Percentiles rank a stretch among this genome's conserved stretches.
phyloP scores from a whole-genome alignment of 108 stramenopile species.

The Skeletonema potamos region DNA sequence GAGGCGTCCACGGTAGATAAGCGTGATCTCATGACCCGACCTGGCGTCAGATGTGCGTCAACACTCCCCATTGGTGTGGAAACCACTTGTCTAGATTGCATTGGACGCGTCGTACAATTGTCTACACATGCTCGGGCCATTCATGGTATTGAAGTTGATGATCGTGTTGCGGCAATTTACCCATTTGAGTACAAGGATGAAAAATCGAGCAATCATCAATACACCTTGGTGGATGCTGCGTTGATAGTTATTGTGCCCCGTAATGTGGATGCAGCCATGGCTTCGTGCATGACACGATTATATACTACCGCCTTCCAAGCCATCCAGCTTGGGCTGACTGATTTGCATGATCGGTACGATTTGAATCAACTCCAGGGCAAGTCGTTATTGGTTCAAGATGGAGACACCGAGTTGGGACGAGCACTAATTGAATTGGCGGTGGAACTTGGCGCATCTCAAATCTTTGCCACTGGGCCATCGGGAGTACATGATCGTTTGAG shows the following conservation, averaged over 20 bases:
- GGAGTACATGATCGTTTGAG: slow-evolving; percentile 24
- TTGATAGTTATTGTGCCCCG: slow-evolving; percentile 36
- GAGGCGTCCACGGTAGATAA: slow-evolving; percentile 43
- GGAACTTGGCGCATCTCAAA: slow-evolving; percentile 23
- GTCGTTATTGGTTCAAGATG: slow-evolving; percentile 41
- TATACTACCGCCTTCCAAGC: slow-evolving; percentile 45
- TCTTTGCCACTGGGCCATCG: slow-evolving; percentile 39
- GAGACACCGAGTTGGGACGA: slow-evolving; percentile 39
- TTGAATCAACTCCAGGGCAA: slow-evolving; percentile 20
- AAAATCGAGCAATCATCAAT: slow-evolving; percentile 4
- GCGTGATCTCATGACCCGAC: slow-evolving; percentile 26
- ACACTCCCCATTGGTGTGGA: slow-evolving; percentile 16
- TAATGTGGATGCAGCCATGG: slow-evolving; percentile 33
- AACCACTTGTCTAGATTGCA: slow-evolving; percentile 34
- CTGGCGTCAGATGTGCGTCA: slow-evolving; percentile 32
- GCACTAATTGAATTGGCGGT: slow-evolving; percentile 38
- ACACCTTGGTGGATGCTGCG: slow-evolving; percentile 49
- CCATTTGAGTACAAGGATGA: slow-evolving; percentile 36
- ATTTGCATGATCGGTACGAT: slow-evolving; percentile 29
- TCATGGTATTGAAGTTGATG: slow-evolving; percentile 35
- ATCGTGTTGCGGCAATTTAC: slow-evolving; percentile 45
- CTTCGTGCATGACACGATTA: slow-evolving; percentile 31
- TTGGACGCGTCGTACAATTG: slow-evolving; percentile 37
- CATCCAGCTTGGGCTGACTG: slow-evolving; percentile 18
- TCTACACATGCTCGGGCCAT: slow-evolving; percentile 37